These are phyloP conservation scores for Entelexis sorbosivorans DNA, from an alignment of 1,139 yeast genomes.

Conservation along the genomic window DNA sequence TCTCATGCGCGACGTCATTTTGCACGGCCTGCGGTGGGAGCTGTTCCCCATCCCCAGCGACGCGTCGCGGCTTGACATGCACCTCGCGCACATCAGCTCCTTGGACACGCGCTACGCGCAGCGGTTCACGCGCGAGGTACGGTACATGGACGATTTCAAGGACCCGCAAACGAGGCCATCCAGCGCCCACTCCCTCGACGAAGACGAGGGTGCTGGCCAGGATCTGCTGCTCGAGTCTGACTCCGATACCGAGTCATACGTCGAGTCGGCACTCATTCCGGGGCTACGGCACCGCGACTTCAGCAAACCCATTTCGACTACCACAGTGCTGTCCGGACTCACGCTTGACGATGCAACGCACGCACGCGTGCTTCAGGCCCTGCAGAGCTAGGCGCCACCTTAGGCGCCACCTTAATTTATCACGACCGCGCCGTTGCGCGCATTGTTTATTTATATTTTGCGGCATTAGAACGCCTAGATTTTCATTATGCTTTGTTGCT, in stretches of 20 bases:
- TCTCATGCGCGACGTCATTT: conserved; percentile 7
- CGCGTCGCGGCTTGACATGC: conserved; percentile 21
- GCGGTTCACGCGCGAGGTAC: conserved; percentile 17
- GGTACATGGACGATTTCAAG: conserved; percentile 14
- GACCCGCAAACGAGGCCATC: conserved; percentile 6
- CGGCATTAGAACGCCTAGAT: no score
- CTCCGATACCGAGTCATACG: conserved; percentile 20
- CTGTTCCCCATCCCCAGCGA: conserved; percentile 19
- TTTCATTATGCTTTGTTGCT: no score
- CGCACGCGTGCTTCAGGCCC: conserved; percentile 4
- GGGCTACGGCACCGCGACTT: conserved; percentile 22
- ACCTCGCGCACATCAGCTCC: conserved; percentile 19
- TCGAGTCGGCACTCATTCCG: conserved; percentile 22
- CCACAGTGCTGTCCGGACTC: conserved; percentile 9
- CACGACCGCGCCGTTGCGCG: no score
- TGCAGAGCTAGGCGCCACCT: background rate
- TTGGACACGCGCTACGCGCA: conserved; percentile 16
- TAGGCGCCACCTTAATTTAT: no score
- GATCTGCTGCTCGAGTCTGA: conserved; percentile 8
- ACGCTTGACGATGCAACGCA: conserved; percentile 6
- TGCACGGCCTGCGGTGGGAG: conserved; percentile 12
- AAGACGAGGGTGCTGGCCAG: conserved; percentile 9
- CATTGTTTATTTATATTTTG: no score
- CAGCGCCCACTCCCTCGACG: conserved; percentile 7
- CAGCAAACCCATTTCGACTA: conserved; percentile 15